phyloP scores from a whole-genome alignment of 2,329 filamentous ascomycete species.

The Curvularia eragrostidis region DNA sequence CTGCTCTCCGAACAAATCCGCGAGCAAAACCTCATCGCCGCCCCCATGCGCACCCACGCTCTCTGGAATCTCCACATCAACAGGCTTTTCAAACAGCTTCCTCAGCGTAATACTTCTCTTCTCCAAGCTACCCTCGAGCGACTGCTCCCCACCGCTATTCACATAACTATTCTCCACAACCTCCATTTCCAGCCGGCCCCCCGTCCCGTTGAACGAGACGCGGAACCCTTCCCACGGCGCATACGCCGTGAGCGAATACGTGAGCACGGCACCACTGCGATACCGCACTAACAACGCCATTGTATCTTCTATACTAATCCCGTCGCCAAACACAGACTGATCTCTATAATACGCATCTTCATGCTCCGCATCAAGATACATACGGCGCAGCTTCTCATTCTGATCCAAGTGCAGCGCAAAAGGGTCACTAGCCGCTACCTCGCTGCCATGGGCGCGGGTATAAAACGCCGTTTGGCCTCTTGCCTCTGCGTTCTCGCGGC shows the following conservation, averaged over 20 bases:
- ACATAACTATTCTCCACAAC: constrained; percentile 67
- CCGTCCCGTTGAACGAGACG: constrained; percentile 65
- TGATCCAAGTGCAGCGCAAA: constrained; percentile 65
- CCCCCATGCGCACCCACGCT: constrained; percentile 66
- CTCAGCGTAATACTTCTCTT: constrained; percentile 58
- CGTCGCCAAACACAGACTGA: constrained; percentile 68
- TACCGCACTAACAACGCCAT: constrained; percentile 68
- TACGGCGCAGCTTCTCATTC: constrained; percentile 61
- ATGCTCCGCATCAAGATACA: constrained; percentile 69
- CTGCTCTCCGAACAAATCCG: constrained; percentile 64
- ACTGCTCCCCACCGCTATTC: constrained; percentile 66
- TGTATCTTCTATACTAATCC: constrained; percentile 70
- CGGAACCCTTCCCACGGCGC: constrained; percentile 69
- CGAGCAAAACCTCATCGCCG: constrained; percentile 63
- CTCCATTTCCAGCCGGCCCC: constrained; percentile 65
- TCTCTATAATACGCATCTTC: constrained; percentile 69
- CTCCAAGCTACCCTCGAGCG: constrained; percentile 62
- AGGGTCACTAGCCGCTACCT: constrained; percentile 60
- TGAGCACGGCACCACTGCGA: constrained; percentile 62
- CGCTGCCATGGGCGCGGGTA: constrained; percentile 58
- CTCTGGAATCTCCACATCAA: constrained; percentile 61
- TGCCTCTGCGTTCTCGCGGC: constrained; percentile 65
- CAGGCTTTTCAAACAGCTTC: constrained; percentile 64
- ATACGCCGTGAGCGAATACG: constrained; percentile 66
- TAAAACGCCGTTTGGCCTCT: constrained; percentile 62